Evolutionary conservation across 2,329 filamentous ascomycete genomes (phyloP), one percentile per base, ranked within the genome.

Genomic region (Cylindrodendrum hubeiense): DNA sequence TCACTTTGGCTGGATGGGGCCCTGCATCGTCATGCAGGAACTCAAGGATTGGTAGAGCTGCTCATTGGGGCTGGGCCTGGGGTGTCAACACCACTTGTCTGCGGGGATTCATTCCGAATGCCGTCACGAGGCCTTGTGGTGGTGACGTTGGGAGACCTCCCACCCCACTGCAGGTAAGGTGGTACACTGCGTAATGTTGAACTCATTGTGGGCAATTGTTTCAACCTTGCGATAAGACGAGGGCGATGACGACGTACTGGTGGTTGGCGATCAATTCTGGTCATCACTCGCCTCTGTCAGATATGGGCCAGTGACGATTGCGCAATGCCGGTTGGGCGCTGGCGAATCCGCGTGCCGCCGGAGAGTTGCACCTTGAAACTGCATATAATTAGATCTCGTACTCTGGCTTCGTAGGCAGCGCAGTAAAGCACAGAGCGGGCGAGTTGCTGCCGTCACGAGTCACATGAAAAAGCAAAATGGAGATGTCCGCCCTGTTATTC

Each of bases 381-480:
- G 37, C n/a, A 43, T 13, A 43, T 43, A 13, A 22, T 43, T 21
- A 22, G 41, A n/a, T 39, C 15, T n/a, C 15, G 37, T 39, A n/a
- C 9, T 30, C 49, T 41, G 24, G 39, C 21, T 34, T 63, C 33
- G n/a, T 15, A 28, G 43, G 49, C 62, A 65, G 39, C 56, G 37
- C 50, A 64, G 7, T 30, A 54, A 37, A 44, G 28, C 19, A 33
- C 37, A 53, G 17, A 13, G 33, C 33, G 44, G 21, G 24, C 46
- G 34, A 28, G 24, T 47, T 34, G 39, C 12, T 33, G 12, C 51
- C 19, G 52, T 58, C 52, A 62, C 47, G 37, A 44, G 44, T 57
- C 58, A 62, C 22, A 33, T 50, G 53, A 22, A 58, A 60, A 62
- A 41, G 44, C 19, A 65, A 58, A 53, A 54, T 12, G 30, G 47